These are phyloP conservation scores for Rhytidhysteron rufulum DNA, from an alignment of 2,329 filamentous ascomycete genomes.

Conservation along the genomic window DNA sequence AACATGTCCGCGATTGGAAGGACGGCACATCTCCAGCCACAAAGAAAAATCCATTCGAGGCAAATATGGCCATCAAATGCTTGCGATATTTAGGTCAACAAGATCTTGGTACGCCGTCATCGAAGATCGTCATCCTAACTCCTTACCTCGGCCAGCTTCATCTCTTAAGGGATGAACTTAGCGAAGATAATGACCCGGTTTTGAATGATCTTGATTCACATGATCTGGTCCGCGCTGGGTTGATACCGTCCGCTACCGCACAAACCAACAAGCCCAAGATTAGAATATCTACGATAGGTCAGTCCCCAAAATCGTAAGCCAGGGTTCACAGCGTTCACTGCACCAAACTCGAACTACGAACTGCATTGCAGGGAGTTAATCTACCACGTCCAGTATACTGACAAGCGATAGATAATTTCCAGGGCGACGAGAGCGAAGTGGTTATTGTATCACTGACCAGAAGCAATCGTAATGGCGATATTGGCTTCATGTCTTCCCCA, in stretches of 20 bases:
- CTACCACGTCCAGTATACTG: constrained; percentile 51
- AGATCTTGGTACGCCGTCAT: constrained; percentile 49
- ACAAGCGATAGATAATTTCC: constrained; percentile 69
- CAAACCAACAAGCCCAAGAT: neutral
- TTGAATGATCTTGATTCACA: constrained; percentile 61
- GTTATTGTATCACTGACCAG: constrained; percentile 66
- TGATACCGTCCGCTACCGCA: constrained; percentile 34
- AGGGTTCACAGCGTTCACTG: no score
- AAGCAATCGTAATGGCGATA: constrained; percentile 56
- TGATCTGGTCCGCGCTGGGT: constrained; percentile 35
- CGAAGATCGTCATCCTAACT: constrained; percentile 66
- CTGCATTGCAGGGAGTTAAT: no score
- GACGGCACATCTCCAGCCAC: constrained; percentile 45
- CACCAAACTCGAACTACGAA: no score
- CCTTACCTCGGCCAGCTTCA: constrained; percentile 57
- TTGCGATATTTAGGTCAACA: constrained; percentile 63
- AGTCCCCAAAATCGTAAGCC: no score
- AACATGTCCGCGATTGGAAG: constrained; percentile 39
- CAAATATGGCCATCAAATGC: constrained; percentile 57
- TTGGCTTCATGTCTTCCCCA: constrained; percentile 60
- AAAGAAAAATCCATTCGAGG: constrained; percentile 55
- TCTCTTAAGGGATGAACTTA: constrained; percentile 44
- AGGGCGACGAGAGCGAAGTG: constrained; percentile 69
- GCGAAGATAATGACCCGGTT: constrained; percentile 51
- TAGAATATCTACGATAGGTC: constrained; percentile 46